Conservation (phyloP, 352 stramenopile species). For the Phytophthora brassicae region DNA sequence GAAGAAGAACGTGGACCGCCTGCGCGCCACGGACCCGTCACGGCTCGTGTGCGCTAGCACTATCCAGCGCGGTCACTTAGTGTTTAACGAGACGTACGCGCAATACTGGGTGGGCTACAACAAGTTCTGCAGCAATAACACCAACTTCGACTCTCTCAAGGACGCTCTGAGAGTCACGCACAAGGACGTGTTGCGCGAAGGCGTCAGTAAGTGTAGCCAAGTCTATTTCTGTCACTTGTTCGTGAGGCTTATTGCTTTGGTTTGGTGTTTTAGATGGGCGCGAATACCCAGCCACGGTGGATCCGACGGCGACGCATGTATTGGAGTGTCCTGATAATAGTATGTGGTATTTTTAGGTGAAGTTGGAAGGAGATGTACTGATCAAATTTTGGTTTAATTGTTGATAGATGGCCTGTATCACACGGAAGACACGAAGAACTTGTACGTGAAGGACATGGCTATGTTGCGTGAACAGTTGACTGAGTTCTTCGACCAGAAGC, state of each 20-base stretch:
- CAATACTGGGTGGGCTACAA: slow-evolving; percentile 91
- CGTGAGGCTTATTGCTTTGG: neutral
- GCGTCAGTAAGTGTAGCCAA: slow-evolving; percentile 61
- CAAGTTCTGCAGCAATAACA: slow-evolving; percentile 81
- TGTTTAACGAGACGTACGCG: slow-evolving; percentile 89
- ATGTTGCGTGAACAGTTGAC: slow-evolving; percentile 61
- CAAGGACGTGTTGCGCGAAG: slow-evolving; percentile 73
- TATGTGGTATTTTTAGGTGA: slow-evolving; percentile 40
- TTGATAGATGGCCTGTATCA: slow-evolving; percentile 55
- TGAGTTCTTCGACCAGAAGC: slow-evolving; percentile 83
- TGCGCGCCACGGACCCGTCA: slow-evolving; percentile 75
- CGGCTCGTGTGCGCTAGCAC: slow-evolving; percentile 81
- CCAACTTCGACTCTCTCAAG: slow-evolving; percentile 74
- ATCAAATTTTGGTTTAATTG: neutral
- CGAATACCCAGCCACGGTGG: slow-evolving; percentile 60
- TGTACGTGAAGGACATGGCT: slow-evolving; percentile 73
- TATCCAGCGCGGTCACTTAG: slow-evolving; percentile 79
- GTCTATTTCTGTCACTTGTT: slow-evolving; percentile 9
- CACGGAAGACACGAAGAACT: slow-evolving; percentile 63
- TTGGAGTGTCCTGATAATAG: slow-evolving; percentile 64
- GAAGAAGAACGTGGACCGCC: slow-evolving; percentile 85
- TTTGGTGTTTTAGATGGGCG: slow-evolving; percentile 44
- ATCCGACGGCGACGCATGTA: slow-evolving; percentile 57
- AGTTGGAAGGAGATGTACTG: neutral
- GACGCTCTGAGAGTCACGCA: slow-evolving; percentile 61